phyloP scores from a whole-genome alignment of 306 rosid genomes.

The Ceratonia siliqua region DNA sequence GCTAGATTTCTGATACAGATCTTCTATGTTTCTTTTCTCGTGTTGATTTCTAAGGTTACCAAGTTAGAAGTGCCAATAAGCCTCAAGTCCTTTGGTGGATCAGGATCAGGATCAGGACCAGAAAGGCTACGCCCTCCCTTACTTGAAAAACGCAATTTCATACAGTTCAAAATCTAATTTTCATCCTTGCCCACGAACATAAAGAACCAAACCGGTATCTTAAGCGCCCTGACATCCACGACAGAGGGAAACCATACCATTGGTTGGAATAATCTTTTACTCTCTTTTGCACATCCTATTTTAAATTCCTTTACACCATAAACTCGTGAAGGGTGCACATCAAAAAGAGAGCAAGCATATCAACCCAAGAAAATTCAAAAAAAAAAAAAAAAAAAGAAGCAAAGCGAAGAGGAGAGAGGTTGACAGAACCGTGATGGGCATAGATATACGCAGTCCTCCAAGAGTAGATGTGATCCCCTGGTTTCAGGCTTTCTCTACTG shows the following conservation, averaged over 20 bases:
- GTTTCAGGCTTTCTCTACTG: slow-evolving; percentile 56
- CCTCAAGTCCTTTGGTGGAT: background rate
- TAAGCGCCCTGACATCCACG: background rate
- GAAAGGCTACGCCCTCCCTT: background rate
- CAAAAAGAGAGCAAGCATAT: background rate
- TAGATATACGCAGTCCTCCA: slow-evolving; percentile 90
- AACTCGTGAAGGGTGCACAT: background rate
- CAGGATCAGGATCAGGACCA: background rate
- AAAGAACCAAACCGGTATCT: background rate
- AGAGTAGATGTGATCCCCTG: slow-evolving; percentile 92
- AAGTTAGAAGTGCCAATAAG: background rate
- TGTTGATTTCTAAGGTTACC: background rate
- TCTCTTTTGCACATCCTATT: background rate
- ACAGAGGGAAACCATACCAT: background rate
- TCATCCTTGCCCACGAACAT: background rate
- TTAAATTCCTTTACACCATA: background rate
- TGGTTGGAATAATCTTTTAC: background rate
- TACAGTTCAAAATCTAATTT: background rate
- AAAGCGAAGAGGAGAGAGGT: background rate
- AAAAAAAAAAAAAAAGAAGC: background rate
- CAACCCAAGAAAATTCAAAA: background rate
- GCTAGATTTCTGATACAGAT: background rate
- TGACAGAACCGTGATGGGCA: slow-evolving; percentile 82
- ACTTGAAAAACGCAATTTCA: background rate
- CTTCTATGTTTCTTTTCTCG: background rate